phyloP scores from a whole-genome alignment of 805 yeast genomes.

The Torulaspora quercuum region DNA sequence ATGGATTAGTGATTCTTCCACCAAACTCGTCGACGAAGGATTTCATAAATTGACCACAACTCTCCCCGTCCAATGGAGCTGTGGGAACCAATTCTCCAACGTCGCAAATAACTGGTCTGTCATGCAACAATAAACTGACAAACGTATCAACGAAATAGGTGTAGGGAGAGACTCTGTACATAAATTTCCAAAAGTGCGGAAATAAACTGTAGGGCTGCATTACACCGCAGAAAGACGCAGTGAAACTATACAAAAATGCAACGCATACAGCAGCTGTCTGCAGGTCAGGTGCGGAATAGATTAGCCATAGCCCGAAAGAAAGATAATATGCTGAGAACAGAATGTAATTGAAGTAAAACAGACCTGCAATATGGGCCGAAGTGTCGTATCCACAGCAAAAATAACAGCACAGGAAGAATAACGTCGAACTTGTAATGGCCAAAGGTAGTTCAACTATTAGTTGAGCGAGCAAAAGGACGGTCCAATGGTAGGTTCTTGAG shows the following conservation, averaged over 20 bases:
- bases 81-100: constrained; percentile 47
- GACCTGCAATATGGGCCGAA: constrained; percentile 47
- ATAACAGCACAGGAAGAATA: constrained; percentile 53
- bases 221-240: constrained; percentile 40
- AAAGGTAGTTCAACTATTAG: constrained; percentile 60
- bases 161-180: constrained; percentile 64
- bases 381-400: constrained; percentile 46
- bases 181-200: constrained; percentile 75
- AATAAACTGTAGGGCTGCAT: constrained; percentile 40
- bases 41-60: constrained; percentile 56
- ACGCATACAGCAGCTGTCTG: constrained; percentile 64
- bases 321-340: constrained; percentile 43
- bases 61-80: constrained; percentile 53
- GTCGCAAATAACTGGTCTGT: constrained; percentile 49
- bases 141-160: constrained; percentile 56
- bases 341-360: constrained; percentile 45
- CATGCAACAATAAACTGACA: constrained; percentile 48
- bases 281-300: constrained; percentile 63
- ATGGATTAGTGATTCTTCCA: constrained; percentile 56
- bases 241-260: constrained; percentile 40
- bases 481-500: constrained; percentile 75
- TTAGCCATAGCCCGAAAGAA: constrained; percentile 47
- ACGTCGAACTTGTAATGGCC: constrained; percentile 45
- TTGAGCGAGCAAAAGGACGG: constrained; percentile 53
- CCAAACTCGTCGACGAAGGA: constrained; percentile 41